These are phyloP conservation scores for Trichoderma reesei DNA, from an alignment of 495 filamentous ascomycete genomes.

Conservation along the genomic window DNA sequence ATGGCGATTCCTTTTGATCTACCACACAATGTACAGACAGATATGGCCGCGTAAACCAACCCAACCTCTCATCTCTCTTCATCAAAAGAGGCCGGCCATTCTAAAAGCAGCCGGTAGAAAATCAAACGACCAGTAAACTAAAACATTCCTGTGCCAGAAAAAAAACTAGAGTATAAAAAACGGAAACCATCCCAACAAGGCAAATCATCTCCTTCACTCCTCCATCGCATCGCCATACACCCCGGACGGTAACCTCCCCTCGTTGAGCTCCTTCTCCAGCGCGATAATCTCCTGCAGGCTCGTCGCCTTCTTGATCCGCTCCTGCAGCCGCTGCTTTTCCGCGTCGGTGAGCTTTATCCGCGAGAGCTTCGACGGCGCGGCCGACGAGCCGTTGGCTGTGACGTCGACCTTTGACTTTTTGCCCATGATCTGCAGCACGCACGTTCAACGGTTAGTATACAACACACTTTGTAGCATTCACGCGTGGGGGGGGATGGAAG, in stretches of 20 bases:
- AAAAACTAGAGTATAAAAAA: neutral
- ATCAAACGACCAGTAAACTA: neutral
- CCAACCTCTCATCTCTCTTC: neutral
- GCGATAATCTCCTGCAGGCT: constrained; percentile 75
- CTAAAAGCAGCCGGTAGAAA: neutral
- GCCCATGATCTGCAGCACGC: constrained; percentile 58
- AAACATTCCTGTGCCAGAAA: neutral
- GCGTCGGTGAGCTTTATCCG: constrained; percentile 39
- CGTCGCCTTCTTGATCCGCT: constrained; percentile 72
- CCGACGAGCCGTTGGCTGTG: constrained; percentile 31
- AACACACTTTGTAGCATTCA: neutral
- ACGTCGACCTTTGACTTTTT: constrained; percentile 76
- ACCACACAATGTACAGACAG: neutral
- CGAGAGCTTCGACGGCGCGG: constrained; percentile 53
- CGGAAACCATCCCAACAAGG: too few species aligned
- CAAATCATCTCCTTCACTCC: constrained; percentile 26
- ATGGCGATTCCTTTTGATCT: neutral
- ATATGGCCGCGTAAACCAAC: neutral
- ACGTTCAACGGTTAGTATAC: neutral
- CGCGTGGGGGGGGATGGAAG: neutral
- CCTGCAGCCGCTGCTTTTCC: constrained; percentile 31
- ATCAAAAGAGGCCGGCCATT: neutral
- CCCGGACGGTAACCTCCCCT: constrained; percentile 71
- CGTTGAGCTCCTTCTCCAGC: constrained; percentile 75
- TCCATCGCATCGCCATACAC: constrained; percentile 47